phyloP scores from a whole-genome alignment of 2,329 filamentous ascomycete species.

The Scolecobasidium constrictum region DNA sequence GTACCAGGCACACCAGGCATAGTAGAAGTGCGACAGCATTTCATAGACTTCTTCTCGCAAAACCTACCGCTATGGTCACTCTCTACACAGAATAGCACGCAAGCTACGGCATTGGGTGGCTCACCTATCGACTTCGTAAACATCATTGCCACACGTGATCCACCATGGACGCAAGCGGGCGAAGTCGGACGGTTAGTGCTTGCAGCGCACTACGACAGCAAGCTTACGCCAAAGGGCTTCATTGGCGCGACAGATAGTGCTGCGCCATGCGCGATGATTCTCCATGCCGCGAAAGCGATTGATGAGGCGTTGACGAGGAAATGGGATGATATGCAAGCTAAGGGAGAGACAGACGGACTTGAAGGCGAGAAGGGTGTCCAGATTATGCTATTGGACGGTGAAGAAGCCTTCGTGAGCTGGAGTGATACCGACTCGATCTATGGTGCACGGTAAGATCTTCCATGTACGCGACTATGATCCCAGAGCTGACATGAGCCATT shows the following conservation, averaged over 20 bases:
- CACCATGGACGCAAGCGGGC: slow-evolving; percentile 65
- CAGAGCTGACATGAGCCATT: slow-evolving; percentile 4
- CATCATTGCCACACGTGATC: slow-evolving; percentile 76
- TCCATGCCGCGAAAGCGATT: slow-evolving; percentile 74
- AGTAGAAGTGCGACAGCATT: slow-evolving; percentile 62
- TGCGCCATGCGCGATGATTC: slow-evolving; percentile 84
- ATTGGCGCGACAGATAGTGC: slow-evolving; percentile 91
- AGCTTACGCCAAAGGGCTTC: slow-evolving; percentile 70
- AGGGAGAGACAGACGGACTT: slow-evolving; percentile 43
- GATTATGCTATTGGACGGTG: slow-evolving; percentile 82
- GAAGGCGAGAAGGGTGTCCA: slow-evolving; percentile 77
- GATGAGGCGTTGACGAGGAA: slow-evolving; percentile 70
- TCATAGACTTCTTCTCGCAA: slow-evolving; percentile 67
- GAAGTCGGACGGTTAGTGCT: slow-evolving; percentile 74
- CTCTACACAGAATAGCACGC: slow-evolving; percentile 81
- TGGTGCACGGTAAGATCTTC: slow-evolving; percentile 55
- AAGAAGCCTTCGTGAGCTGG: slow-evolving; percentile 84
- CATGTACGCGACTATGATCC: background rate
- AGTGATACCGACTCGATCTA: slow-evolving; percentile 75
- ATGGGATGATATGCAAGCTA: slow-evolving; percentile 62
- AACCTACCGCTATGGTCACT: slow-evolving; percentile 70
- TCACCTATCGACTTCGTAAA: slow-evolving; percentile 74
- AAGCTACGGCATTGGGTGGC: slow-evolving; percentile 61
- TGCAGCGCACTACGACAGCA: slow-evolving; percentile 89
- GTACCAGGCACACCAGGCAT: slow-evolving; percentile 80